Evolutionary conservation across 2,329 filamentous ascomycete species (phyloP), one percentile per base, ranked within the genome.

Genomic region (Penicillium nordicum): DNA sequence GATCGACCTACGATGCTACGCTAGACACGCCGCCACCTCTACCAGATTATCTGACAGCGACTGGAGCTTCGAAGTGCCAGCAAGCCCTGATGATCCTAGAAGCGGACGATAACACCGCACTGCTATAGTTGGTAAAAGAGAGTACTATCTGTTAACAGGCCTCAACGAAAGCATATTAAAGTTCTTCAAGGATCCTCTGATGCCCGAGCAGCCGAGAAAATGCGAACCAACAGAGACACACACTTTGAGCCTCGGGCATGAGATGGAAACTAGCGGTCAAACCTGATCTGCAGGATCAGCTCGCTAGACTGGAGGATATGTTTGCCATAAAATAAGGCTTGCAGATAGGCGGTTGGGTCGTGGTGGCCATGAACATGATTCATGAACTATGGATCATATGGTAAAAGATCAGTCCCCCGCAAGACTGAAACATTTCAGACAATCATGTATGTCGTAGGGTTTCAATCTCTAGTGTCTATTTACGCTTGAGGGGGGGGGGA

Each of bases 41-140:
- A 40, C n/a, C 8, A 21, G 25, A 16, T 30, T 29, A 29, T 27
- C 16, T 49, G 34, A n/a, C 12, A 29, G 16, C 6, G 5, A 16
- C 11, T 49, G n/a, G 32, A 8, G 5, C 3, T 16, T 5, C 11
- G 3, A 4, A 21, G 7, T 40, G 3, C 36, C n/a, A 37, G 11
- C 23, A 40, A 38, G n/a, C 1, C 6, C 36, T 12, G n/a, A 12
- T 12, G 1, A 30, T 12, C 23, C 3, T 49, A 11, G 5, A 5
- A 8, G 25, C 1, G 2, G 5, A 8, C 8, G 8, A 50, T 16
- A 21, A 21, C 4, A 16, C 5, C 0, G 1, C 12, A 14, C 30
- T 4, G 10, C 1, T 10, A 1, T 0, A 9, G 6, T 18, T 5
- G 3, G 2, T 2, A 10, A 3, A 4, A 5, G 4, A 18, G 12